Percentiles rank a stretch among this genome's conserved stretches.
These are phyloP conservation scores for Calophaca sinica DNA, from an alignment of 306 rosid species.

Conservation along the genomic window DNA sequence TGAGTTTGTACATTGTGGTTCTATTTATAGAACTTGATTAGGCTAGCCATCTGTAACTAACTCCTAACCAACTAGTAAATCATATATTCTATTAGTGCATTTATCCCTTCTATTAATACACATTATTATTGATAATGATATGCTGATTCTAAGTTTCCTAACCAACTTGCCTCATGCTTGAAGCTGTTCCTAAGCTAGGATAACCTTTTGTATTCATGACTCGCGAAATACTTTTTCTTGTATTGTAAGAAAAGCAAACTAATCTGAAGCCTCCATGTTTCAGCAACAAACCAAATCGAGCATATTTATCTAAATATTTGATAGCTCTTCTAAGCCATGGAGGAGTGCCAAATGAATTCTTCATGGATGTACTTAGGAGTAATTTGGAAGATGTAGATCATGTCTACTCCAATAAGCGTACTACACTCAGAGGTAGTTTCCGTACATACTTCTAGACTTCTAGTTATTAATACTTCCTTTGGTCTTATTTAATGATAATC, in stretches of 20 bases:
- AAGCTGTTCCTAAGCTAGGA: constrained; percentile 1
- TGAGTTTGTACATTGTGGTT: too few species aligned
- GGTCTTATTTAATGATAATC: background rate
- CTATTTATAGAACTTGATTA: too few species aligned
- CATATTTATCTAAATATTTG: constrained; percentile 62
- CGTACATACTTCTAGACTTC: constrained; percentile 14
- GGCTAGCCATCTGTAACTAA: too few species aligned
- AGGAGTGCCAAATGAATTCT: constrained; percentile 78
- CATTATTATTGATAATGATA: background rate
- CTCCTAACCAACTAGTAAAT: too few species aligned
- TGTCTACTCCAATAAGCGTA: constrained; percentile 59
- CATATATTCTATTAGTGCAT: too few species aligned
- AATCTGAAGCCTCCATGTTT: constrained; percentile 44
- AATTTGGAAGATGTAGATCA: constrained; percentile 54
- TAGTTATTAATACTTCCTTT: background rate
- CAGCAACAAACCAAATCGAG: constrained; percentile 64
- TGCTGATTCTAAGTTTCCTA: constrained; percentile 33
- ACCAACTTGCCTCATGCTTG: background rate
- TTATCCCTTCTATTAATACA: background rate
- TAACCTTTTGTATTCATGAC: constrained; percentile 14
- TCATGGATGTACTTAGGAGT: constrained; percentile 57
- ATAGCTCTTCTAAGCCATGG: constrained; percentile 80
- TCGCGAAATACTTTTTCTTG: constrained; percentile 15
- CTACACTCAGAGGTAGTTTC: constrained; percentile 69
- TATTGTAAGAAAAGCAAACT: constrained; percentile 36